A percentile compares a stretch with the other conserved stretches of the same genome.
Evolutionary conservation across 2,329 filamentous ascomycete species (phyloP).

Genomic region (Trichoderma atrobrunneum): DNA sequence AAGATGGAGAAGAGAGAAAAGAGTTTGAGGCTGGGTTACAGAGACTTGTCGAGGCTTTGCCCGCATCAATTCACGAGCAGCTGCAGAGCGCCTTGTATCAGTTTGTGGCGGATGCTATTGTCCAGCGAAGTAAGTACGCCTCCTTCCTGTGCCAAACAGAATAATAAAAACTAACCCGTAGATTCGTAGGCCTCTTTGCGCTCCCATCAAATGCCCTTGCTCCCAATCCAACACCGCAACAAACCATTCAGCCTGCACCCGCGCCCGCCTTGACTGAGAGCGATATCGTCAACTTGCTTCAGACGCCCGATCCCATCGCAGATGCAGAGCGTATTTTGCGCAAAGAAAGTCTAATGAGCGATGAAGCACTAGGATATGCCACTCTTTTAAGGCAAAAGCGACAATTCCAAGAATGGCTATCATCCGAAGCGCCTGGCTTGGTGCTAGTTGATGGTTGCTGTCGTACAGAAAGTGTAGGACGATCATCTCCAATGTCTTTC

Average conservation of each 20-base stretch:
- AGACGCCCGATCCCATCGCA: neutral
- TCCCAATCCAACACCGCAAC: neutral
- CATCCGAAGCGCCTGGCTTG: neutral
- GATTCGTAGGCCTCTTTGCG: neutral
- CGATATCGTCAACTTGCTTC: neutral
- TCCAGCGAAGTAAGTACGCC: neutral
- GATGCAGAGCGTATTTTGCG: conserved; percentile 13
- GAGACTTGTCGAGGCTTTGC: neutral
- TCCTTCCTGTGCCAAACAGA: neutral
- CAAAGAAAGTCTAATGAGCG: conserved; percentile 17
- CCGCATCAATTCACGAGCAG: neutral
- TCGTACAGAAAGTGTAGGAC: conserved; percentile 2
- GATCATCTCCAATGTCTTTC: conserved; percentile 11
- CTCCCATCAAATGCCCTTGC: neutral
- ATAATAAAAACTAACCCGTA: neutral
- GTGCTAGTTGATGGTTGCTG: conserved; percentile 10
- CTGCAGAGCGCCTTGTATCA: conserved; percentile 10
- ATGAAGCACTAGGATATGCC: conserved; percentile 10
- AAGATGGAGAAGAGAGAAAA: conserved; percentile 10
- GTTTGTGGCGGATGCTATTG: conserved; percentile 8
- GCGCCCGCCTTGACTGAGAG: neutral
- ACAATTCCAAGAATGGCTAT: conserved; percentile 9
- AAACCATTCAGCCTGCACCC: neutral
- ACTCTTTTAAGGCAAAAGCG: neutral
- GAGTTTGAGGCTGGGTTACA: conserved; percentile 1